Conservation (phyloP, 1,139 yeast species). For the Zygosaccharomyces sapae region DNA sequence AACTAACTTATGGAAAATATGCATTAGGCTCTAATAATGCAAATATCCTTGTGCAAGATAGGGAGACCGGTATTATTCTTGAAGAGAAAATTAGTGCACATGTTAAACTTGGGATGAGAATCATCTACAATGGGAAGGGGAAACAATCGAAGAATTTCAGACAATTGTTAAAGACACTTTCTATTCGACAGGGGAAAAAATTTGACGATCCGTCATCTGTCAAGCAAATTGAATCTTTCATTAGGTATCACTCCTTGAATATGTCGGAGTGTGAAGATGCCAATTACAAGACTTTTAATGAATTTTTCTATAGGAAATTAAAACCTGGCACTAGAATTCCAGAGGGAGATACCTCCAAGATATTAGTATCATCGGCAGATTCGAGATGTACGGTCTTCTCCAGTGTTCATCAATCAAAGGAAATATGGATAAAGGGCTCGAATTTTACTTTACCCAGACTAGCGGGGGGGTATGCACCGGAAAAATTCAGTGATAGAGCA, state of each 20-base stretch:
- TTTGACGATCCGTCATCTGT: slow-evolving; percentile 70
- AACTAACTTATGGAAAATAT: slow-evolving; percentile 83
- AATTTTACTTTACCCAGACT: slow-evolving; percentile 67
- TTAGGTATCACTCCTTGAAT: slow-evolving; percentile 75
- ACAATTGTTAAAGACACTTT: slow-evolving; percentile 54
- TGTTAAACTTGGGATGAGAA: slow-evolving; percentile 79
- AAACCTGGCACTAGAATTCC: slow-evolving; percentile 66
- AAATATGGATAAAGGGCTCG: slow-evolving; percentile 86
- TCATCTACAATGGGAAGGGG: slow-evolving; percentile 72
- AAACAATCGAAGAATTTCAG: slow-evolving; percentile 56
- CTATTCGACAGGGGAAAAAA: slow-evolving; percentile 78
- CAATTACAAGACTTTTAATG: slow-evolving; percentile 70
- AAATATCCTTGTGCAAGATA: slow-evolving; percentile 87
- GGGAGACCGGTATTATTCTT: slow-evolving; percentile 77
- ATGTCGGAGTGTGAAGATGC: slow-evolving; percentile 60
- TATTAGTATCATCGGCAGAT: slow-evolving; percentile 82
- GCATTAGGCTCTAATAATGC: slow-evolving; percentile 89
- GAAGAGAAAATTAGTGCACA: slow-evolving; percentile 92
- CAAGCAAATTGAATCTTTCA: slow-evolving; percentile 67
- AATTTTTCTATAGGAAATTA: slow-evolving; percentile 78
- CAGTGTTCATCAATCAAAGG: slow-evolving; percentile 57
- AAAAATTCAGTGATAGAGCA: slow-evolving; percentile 51
- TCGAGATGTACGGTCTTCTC: slow-evolving; percentile 74
- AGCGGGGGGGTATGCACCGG: slow-evolving; percentile 45
- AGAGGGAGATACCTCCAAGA: slow-evolving; percentile 51